A percentile compares a stretch with the other conserved stretches of the same genome.
Conservation (phyloP, 352 stramenopile genomes). For the Phytophthora tentaculata region DNA sequence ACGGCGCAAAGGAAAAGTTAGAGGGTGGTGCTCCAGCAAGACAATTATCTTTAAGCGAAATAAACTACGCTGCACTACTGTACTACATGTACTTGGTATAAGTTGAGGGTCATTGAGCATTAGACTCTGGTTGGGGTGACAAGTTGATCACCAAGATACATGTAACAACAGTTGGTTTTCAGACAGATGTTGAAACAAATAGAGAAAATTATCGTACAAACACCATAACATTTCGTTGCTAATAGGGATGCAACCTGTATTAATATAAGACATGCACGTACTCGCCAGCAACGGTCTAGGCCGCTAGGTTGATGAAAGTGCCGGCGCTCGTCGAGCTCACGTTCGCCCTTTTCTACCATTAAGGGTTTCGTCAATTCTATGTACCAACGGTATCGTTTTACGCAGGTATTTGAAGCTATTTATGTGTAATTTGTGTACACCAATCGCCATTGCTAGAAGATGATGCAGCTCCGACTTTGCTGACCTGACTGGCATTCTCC, state of each 20-base stretch:
- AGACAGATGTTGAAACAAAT: too few species aligned
- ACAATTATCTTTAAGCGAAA: constrained; percentile 14
- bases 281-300: too few species aligned
- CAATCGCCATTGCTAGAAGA: constrained; percentile 24
- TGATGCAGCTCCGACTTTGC: constrained; percentile 9
- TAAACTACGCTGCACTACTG: constrained; percentile 14
- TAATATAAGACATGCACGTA: too few species aligned
- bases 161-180: too few species aligned
- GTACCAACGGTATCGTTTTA: constrained; percentile 13
- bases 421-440: constrained; percentile 41
- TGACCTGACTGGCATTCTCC: constrained; percentile 31
- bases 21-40: constrained; percentile 2
- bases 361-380: constrained; percentile 2
- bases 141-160: too few species aligned
- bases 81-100: constrained; percentile 9
- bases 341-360: constrained; percentile 7
- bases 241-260: too few species aligned
- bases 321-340: constrained; percentile 12
- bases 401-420: constrained; percentile 22
- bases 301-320: too few species aligned
- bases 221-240: too few species aligned
- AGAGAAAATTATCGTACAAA: too few species aligned
- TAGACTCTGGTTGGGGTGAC: background rate
- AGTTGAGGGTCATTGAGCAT: background rate
- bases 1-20: constrained; percentile 24